These are phyloP conservation scores for Myriosclerotinia duriaeana DNA, from an alignment of 2,329 filamentous ascomycete genomes.

Conservation along the genomic window DNA sequence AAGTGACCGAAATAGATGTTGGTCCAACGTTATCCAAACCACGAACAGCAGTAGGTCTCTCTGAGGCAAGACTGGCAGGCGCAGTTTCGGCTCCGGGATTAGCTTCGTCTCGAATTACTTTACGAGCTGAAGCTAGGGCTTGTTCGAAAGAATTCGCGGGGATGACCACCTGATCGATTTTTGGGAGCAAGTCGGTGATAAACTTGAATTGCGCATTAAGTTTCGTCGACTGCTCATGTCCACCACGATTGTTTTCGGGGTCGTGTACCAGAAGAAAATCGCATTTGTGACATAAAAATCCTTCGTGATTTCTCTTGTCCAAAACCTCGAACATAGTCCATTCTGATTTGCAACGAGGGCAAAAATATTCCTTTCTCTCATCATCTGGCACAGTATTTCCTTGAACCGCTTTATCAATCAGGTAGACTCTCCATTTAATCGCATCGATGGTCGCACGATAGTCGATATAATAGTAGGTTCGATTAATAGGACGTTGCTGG, in stretches of 20 bases:
- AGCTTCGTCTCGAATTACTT: constrained; percentile 64
- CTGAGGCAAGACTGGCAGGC: constrained; percentile 53
- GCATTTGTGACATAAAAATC: constrained; percentile 85
- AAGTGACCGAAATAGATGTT: constrained; percentile 67
- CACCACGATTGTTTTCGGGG: constrained; percentile 65
- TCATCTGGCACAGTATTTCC: constrained; percentile 74
- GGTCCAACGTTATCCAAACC: constrained; percentile 66
- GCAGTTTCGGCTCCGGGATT: constrained; percentile 63
- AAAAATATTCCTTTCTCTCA: constrained; percentile 91
- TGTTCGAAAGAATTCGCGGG: constrained; percentile 73
- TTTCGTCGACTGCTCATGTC: constrained; percentile 69
- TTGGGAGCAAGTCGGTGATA: constrained; percentile 71
- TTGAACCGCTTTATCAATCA: constrained; percentile 85
- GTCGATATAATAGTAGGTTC: constrained; percentile 97
- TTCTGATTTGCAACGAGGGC: constrained; percentile 75
- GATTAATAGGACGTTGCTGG: constrained; percentile 75
- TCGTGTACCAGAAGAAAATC: constrained; percentile 62
- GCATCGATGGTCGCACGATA: constrained; percentile 92
- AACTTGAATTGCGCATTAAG: constrained; percentile 79
- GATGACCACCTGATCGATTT: constrained; percentile 72
- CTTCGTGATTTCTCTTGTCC: constrained; percentile 63
- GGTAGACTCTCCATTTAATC: constrained; percentile 91
- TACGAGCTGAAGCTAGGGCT: constrained; percentile 61
- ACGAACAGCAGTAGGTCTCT: constrained; percentile 66
- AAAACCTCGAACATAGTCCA: constrained; percentile 90